Evolutionary conservation across 1,284 basidiomycete genomes (phyloP), one percentile per base, ranked within the genome.

Genomic region (Malassezia dermatis): DNA sequence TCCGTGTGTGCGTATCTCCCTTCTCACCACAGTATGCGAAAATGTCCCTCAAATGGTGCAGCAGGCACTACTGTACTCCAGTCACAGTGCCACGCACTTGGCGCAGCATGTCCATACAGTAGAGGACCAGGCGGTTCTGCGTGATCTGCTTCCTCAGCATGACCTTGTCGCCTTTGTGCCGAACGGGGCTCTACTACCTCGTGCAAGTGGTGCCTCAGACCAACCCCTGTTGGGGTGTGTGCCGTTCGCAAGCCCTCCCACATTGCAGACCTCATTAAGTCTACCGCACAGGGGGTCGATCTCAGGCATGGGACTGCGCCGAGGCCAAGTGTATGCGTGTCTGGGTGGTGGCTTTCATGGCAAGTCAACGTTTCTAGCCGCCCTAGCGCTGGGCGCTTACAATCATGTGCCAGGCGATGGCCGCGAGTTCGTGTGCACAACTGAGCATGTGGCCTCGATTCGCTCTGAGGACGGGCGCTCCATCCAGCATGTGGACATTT

Each of bases 341-440:
- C 13, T 56, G 2, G 58, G 58, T 11, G 58, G 53, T 15, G 58
- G 58, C 8, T 60, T 52, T 39, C 58, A 60, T 30, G 58, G 58
- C 27, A 60, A 60, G 39, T 60, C 58, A 5, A 60, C 58, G 11
- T 51, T 60, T 15, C 46, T 60, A 13, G 42, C 55, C 19, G 53
- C 58, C n/a, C 30, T 60, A 4, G 26, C 53, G 17, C 24, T 40
- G 11, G 58, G 58, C 4, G 12, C 45, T 5, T 60, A 56, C 40
- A 51, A 56, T 37, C 45, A 56, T 32, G 37, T 56, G 3, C 50
- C 53, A 13, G 54, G 48, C 6, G 58, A 60, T 31, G 58, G 58
- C 4, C 58, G 58, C 10, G 58, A 56, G 44, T 56, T 60, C 27
- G 54, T 60, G 27, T 48, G 49, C 17, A 35, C 44, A 12, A 26